phyloP scores from a whole-genome alignment of 805 yeast species.

The Candida namnaoensis region DNA sequence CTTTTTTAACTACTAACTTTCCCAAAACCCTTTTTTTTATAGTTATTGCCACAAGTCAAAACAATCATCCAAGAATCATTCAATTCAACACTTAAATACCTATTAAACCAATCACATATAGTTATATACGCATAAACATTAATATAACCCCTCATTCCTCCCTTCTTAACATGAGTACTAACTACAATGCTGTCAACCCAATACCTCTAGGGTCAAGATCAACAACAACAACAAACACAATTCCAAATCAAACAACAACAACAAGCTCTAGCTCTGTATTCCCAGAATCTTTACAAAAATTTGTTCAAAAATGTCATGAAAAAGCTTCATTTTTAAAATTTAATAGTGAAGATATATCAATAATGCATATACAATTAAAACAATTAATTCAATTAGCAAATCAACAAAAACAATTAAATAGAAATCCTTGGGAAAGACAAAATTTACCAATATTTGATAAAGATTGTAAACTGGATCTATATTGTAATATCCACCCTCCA shows the following conservation, averaged over 20 bases:
- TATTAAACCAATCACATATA: no score
- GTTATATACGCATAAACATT: no score
- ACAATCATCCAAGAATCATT: no score
- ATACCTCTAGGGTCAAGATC: no score
- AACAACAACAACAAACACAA: neutral
- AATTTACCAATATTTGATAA: conserved; percentile 13
- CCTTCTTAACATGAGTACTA: no score
- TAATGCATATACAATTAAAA: conserved; percentile 16
- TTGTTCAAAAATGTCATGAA: conserved; percentile 14
- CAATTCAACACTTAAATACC: no score
- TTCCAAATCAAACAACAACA: neutral
- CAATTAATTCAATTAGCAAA: conserved; percentile 17
- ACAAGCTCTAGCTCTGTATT: conserved; percentile 1
- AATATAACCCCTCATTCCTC: no score
- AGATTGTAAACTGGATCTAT: conserved; percentile 6
- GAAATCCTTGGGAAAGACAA: conserved; percentile 19
- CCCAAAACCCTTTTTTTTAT: no score
- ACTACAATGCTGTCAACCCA: no score
- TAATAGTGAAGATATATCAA: conserved; percentile 4
- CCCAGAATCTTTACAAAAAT: conserved; percentile 12
- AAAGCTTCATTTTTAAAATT: conserved; percentile 8
- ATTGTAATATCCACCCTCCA: conserved; percentile 3
- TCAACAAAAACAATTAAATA: conserved; percentile 13
- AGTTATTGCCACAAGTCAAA: no score
- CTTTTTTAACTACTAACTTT: no score